Evolutionary conservation across 441 rosid genomes (phyloP).

Genomic region (Erysimum cheiri): DNA sequence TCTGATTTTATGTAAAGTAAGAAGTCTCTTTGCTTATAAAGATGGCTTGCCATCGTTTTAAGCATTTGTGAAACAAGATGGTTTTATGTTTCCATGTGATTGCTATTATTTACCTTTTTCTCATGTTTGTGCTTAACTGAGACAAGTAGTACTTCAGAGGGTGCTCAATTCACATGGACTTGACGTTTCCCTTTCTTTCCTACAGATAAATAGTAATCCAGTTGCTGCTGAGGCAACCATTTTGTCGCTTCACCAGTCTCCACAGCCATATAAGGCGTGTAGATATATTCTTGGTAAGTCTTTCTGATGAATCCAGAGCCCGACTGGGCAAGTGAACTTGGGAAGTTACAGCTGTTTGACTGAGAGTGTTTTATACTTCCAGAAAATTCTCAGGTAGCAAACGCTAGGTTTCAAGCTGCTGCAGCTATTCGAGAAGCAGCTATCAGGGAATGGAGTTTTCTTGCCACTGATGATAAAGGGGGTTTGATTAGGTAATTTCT

Average conservation of each 20-base stretch:
- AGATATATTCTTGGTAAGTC: constrained; percentile 82
- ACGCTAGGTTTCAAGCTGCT: constrained; percentile 97
- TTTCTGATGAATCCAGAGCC: background rate
- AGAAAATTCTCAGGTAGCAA: constrained; percentile 94
- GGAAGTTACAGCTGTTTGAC: constrained; percentile 24
- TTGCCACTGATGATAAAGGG: constrained; percentile 72
- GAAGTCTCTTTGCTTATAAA: background rate
- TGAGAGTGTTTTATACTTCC: constrained; percentile 31
- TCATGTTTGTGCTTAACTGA: background rate
- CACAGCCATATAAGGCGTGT: constrained; percentile 88
- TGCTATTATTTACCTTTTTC: constrained; percentile 11
- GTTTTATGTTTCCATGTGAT: background rate
- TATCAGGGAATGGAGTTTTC: constrained; percentile 92
- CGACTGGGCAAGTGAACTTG: constrained; percentile 1
- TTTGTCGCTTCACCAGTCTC: constrained; percentile 78
- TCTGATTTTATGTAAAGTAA: background rate
- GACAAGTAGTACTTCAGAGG: constrained; percentile 4
- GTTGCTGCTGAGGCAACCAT: constrained; percentile 88
- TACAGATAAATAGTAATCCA: constrained; percentile 84
- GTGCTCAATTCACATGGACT: constrained; percentile 11
- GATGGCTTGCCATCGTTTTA: background rate
- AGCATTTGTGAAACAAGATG: constrained; percentile 8
- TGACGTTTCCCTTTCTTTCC: constrained; percentile 25
- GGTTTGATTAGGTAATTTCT: constrained; percentile 72
- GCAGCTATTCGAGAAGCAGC: constrained; percentile 97